Evolutionary conservation across 257 asterid species (phyloP).

Genomic region (Solanum medicagineum): DNA sequence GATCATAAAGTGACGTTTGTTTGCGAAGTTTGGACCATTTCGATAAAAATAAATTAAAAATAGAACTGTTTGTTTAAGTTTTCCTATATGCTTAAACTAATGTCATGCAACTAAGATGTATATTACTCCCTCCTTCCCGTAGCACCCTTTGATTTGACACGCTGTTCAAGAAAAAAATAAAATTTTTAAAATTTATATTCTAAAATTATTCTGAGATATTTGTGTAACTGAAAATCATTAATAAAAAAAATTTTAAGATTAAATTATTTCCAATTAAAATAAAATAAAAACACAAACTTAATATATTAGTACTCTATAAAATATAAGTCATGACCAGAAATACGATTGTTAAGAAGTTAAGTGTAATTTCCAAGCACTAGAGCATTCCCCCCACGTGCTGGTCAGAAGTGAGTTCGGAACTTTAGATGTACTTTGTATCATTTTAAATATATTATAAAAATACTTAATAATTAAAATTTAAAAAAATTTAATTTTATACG

Average conservation of each 20-base stretch:
- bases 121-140: not conserved
- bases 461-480: no score
- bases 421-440: no score
- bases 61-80: not conserved
- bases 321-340: not conserved
- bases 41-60: not conserved
- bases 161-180: no score
- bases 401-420: no score
- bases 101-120: not conserved
- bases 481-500: no score
- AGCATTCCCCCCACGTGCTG: not conserved
- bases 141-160: fast-evolving
- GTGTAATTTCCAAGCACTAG: not conserved
- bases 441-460: no score
- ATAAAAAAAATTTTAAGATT: no score
- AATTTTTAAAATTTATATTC: no score
- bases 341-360: not conserved
- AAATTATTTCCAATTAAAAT: no score
- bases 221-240: no score
- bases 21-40: not conserved
- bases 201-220: no score
- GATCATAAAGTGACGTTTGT: not conserved
- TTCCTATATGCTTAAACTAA: not conserved
- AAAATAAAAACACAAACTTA: no score
- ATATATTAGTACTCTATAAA: not conserved